phyloP scores from a whole-genome alignment of 2,329 filamentous ascomycete species.

The Alternaria sp. region DNA sequence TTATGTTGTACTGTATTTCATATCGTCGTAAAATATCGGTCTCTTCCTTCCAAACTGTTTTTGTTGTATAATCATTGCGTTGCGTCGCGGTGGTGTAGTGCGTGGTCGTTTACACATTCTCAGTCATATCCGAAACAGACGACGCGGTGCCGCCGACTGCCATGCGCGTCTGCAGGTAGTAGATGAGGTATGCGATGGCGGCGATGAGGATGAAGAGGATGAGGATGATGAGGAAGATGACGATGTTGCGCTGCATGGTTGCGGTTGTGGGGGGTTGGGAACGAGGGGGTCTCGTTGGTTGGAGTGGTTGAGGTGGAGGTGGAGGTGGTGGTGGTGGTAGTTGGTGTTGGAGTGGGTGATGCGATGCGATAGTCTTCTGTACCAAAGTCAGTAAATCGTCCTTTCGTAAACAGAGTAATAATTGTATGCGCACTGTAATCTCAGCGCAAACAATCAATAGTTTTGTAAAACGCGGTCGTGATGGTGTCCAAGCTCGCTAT shows the following conservation, averaged over 20 bases:
- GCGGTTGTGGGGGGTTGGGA: background rate
- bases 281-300: background rate
- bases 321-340: background rate
- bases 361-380: background rate
- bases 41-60: too few species aligned
- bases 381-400: background rate
- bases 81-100: too few species aligned
- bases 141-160: slow-evolving; percentile 43
- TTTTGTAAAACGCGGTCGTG: background rate
- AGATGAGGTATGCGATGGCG: slow-evolving; percentile 58
- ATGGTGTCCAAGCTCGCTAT: slow-evolving; percentile 1
- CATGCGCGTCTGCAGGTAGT: slow-evolving; percentile 55
- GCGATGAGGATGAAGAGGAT: slow-evolving; percentile 60
- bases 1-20: background rate
- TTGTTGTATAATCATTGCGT: too few species aligned
- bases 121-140: slow-evolving; percentile 42
- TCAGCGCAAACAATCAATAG: background rate
- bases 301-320: background rate
- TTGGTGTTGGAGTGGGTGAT: background rate
- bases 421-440: background rate
- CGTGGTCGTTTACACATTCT: too few species aligned
- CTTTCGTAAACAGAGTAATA: background rate
- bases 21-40: slow-evolving; percentile 1
- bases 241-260: slow-evolving; percentile 59
- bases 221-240: slow-evolving; percentile 61